Evolutionary conservation across 73 alveolate species (phyloP).

Genomic region (Paramecium caudatum): DNA sequence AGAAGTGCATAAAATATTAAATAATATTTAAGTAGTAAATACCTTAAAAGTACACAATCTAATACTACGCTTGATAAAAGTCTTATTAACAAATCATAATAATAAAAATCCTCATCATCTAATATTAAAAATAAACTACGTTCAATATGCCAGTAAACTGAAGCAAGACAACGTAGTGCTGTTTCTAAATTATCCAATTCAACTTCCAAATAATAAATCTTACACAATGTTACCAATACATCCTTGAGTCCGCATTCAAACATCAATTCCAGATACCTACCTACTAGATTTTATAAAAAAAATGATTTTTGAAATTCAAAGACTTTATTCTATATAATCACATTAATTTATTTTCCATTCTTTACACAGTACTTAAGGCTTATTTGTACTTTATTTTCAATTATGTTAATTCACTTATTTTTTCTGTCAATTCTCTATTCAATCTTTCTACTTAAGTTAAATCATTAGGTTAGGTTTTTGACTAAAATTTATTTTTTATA

Average conservation of each 20-base stretch:
- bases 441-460: conserved; percentile 1
- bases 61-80: conserved; percentile 25
- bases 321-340: background rate
- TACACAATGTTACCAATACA: conserved; percentile 43
- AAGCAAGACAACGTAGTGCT: conserved; percentile 35
- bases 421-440: conserved; percentile 30
- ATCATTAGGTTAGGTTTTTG: background rate
- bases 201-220: conserved; percentile 13
- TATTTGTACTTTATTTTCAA: conserved; percentile 15
- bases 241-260: conserved; percentile 41
- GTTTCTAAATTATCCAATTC: conserved; percentile 53
- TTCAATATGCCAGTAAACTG: conserved; percentile 19
- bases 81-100: conserved; percentile 9
- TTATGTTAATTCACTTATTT: conserved; percentile 42
- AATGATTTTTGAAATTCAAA: conserved; percentile 51
- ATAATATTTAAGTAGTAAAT: background rate
- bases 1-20: background rate
- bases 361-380: background rate
- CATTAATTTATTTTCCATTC: background rate
- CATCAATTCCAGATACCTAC: conserved; percentile 13
- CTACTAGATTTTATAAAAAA: background rate
- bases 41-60: conserved; percentile 10
- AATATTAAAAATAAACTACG: conserved; percentile 19
- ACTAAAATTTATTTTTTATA: background rate
- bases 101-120: background rate